These are phyloP conservation scores for Murraya paniculata DNA, from an alignment of 345 rosid genomes.

Conservation along the genomic window DNA sequence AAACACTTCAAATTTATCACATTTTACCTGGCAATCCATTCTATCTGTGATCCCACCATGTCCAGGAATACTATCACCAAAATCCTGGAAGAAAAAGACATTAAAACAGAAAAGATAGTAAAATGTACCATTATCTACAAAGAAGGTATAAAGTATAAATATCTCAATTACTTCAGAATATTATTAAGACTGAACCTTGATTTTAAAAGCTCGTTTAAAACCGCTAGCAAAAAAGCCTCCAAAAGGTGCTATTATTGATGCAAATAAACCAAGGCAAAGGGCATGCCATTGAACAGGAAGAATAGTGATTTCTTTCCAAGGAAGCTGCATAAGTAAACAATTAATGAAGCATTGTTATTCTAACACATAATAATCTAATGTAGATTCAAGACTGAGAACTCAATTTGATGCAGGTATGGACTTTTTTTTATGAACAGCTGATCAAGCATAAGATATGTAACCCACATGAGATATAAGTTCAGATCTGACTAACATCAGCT, in stretches of 20 bases:
- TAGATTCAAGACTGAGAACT: not conserved
- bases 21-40: slow-evolving; percentile 94
- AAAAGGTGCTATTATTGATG: slow-evolving; percentile 98
- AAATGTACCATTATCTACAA: not conserved
- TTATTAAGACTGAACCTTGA: slow-evolving; percentile 51
- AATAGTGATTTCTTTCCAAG: slow-evolving; percentile 81
- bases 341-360: not conserved
- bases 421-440: not conserved
- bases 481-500: slow-evolving; percentile 15
- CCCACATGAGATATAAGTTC: not conserved
- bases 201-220: slow-evolving; percentile 92
- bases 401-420: not conserved
- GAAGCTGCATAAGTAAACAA: slow-evolving; percentile 50
- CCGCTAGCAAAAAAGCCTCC: slow-evolving; percentile 99
- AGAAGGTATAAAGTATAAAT: not conserved
- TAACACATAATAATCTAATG: not conserved
- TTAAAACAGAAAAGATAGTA: not conserved
- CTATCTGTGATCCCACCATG: slow-evolving; percentile 98
- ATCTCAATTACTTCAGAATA: slow-evolving; percentile 3
- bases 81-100: slow-evolving; percentile 53
- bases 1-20: not conserved
- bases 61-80: slow-evolving; percentile 99
- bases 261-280: slow-evolving; percentile 83
- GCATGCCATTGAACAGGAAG: slow-evolving; percentile 98
- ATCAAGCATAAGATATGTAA: not conserved